Conservation (phyloP, 129 eudicot species). For the Helichrysum umbraculigerum region DNA sequence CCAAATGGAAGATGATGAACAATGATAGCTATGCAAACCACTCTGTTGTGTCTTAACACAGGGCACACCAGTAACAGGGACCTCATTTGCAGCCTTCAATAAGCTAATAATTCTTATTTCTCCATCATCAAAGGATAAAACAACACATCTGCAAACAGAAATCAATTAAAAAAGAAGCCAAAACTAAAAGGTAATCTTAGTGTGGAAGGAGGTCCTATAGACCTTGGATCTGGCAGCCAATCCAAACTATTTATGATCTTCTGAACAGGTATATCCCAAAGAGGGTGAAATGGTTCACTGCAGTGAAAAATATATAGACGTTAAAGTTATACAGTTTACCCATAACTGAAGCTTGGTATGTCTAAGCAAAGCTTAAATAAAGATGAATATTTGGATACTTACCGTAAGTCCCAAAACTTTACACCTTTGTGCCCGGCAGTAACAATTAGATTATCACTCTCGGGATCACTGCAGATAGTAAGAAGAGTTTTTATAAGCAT, state of each 20-base stretch:
- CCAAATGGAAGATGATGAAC: conserved; percentile 77
- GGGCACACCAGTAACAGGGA: conserved; percentile 71
- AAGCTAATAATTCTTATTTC: conserved; percentile 66
- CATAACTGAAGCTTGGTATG: no score
- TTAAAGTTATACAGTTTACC: not conserved
- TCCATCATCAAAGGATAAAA: conserved; percentile 73
- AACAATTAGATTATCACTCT: conserved; percentile 66
- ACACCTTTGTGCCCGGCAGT: conserved; percentile 76
- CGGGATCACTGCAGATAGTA: conserved; percentile 63
- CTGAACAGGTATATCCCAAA: conserved; percentile 64
- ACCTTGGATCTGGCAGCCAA: conserved; percentile 95
- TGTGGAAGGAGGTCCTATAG: not conserved
- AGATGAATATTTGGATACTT: conserved; percentile 25
- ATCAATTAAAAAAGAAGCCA: not conserved
- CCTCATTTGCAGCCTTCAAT: conserved; percentile 60
- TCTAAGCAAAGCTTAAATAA: not conserved
- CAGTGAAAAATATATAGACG: not conserved
- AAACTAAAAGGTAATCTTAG: not conserved
- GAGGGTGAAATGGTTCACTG: conserved; percentile 88
- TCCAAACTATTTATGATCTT: conserved; percentile 62
- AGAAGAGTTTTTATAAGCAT: not conserved
- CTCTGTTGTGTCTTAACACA: conserved; percentile 48
- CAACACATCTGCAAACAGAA: conserved; percentile 57
- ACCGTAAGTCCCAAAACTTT: conserved; percentile 97
- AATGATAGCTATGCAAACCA: conserved; percentile 59